Percentiles rank a stretch among this genome's conserved stretches.
Evolutionary conservation across 163 green algal genomes (phyloP).

Genomic region (Prototheca stagnorum): DNA sequence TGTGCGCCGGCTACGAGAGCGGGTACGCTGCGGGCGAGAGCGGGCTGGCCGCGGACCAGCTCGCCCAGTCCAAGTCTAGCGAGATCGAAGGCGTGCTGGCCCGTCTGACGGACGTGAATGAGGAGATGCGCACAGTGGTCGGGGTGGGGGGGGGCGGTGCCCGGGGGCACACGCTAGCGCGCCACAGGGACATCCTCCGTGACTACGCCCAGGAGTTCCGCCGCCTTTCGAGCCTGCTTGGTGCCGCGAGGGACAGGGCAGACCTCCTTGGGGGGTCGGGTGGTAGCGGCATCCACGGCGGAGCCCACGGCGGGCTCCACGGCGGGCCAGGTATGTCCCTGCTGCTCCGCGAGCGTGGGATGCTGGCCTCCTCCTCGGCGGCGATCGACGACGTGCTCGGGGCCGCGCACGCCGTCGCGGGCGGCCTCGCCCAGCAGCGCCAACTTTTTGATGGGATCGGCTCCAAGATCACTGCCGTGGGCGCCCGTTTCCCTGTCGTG

Average conservation of each 20-base stretch:
- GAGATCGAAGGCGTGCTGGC: conserved; percentile 70
- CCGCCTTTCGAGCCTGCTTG: conserved; percentile 39
- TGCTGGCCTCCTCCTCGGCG: conserved; percentile 24
- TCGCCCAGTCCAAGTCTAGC: conserved; percentile 43
- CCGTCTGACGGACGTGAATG: conserved; percentile 63
- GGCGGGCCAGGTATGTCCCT: conserved; percentile 23
- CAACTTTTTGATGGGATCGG: conserved; percentile 52
- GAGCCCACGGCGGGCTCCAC: conserved; percentile 2
- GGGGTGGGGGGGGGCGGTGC: conserved; percentile 40
- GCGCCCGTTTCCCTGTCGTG: conserved; percentile 61
- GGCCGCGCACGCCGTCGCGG: conserved; percentile 44
- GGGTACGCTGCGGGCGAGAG: conserved; percentile 26
- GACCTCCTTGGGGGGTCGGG: conserved; percentile 46
- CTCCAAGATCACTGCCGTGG: conserved; percentile 36
- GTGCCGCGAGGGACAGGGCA: conserved; percentile 47
- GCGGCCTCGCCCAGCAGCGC: conserved; percentile 57
- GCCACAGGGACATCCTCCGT: conserved; percentile 82
- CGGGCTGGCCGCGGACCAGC: conserved; percentile 48
- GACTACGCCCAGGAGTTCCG: conserved; percentile 68
- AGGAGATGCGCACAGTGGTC: conserved; percentile 38
- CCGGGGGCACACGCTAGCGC: conserved; percentile 61
- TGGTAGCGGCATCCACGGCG: conserved; percentile 14
- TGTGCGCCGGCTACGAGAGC: conserved; percentile 59
- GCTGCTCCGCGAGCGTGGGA: conserved; percentile 67
- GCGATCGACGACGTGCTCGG: conserved; percentile 67